Evolutionary conservation across 2,329 filamentous ascomycete genomes (phyloP), one percentile per base, ranked within the genome.

Genomic region (Dissoconium aciculare): DNA sequence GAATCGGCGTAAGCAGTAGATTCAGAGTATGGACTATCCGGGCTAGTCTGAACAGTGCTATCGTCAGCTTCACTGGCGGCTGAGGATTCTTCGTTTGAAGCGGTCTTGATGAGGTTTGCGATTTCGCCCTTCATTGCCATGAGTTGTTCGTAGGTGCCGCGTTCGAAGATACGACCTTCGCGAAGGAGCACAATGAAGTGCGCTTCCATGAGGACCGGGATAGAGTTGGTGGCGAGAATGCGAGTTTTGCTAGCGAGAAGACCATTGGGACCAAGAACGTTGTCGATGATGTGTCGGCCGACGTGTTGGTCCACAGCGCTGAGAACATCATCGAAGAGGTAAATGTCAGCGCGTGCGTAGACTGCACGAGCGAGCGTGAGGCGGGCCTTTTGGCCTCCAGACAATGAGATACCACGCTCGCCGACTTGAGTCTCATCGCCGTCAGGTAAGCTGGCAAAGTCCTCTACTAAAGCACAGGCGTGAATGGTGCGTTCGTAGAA

Each of bases 281-380:
- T 82, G 51, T 95, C 80, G 47, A 94, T 94, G 34, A 98, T 69
- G 57, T 98, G 89, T 40, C 82, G 71, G 29, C 89, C 89, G 36
- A 98, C 89, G 51, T 98, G 89, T 41, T 92, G 87, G 57, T 98
- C 89, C n/a, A 98, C 89, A 1, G 91, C 89, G 11, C 87, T 95
- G 8, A 98, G 66, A 38, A 85, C 80, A 52, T 98, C 89, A 44
- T 98, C 89, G 8, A 98, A 66, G 9, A 98, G 66, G 50, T 95
- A 95, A 29, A 98, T 74, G 53, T 98, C 91, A n/a, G 89, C 84
- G 44, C 89, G 72, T 30, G 91, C 85, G 51, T 98, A 98, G 1
- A 98, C 89, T 16, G 91, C 87, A 53, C 89, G 73, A 24, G 89
- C 89, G 32, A 98, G 66, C 10, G 84, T 87, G 37, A 98, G 67